phyloP scores from a whole-genome alignment of 345 rosid genomes.

The Pelargonium nanum region DNA sequence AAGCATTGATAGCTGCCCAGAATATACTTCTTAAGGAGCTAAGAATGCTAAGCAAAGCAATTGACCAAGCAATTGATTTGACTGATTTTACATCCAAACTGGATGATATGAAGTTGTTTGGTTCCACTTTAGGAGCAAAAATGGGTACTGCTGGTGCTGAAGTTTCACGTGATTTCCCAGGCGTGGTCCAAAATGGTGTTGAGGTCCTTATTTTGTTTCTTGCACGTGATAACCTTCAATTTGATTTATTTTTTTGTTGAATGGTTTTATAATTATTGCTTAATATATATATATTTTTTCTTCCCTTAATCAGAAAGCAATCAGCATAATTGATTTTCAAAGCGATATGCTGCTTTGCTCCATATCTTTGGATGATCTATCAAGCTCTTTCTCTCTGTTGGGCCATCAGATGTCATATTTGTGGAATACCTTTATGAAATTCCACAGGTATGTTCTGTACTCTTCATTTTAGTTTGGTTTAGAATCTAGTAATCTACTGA shows the following conservation, averaged over 20 bases:
- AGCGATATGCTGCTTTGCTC: constrained; percentile 33
- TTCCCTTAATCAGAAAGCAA: constrained; percentile 33
- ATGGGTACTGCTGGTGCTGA: constrained; percentile 22
- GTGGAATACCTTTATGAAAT: constrained; percentile 69
- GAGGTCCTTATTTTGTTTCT: constrained; percentile 63
- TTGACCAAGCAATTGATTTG: constrained; percentile 41
- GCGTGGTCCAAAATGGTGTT: constrained; percentile 53
- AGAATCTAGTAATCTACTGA: too few relatives aligned
- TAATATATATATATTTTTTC: neutral
- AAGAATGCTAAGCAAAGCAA: constrained; percentile 51
- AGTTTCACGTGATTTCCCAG: constrained; percentile 30
- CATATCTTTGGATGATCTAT: constrained; percentile 39
- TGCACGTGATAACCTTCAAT: constrained; percentile 4
- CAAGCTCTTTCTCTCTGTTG: constrained; percentile 39
- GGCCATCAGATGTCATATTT: constrained; percentile 60
- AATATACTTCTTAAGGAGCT: constrained; percentile 56
- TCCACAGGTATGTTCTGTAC: constrained; percentile 60
- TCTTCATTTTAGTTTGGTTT: neutral
- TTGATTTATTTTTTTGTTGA: constrained; percentile 4
- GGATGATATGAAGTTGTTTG: constrained; percentile 33
- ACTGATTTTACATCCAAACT: constrained; percentile 42
- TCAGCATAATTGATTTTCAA: constrained; percentile 26
- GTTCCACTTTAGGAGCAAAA: constrained; percentile 21
- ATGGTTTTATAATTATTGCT: constrained; percentile 6
- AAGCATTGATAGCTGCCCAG: constrained; percentile 65